These are phyloP conservation scores for Candida maris DNA, from an alignment of 805 yeast genomes.

Conservation along the genomic window DNA sequence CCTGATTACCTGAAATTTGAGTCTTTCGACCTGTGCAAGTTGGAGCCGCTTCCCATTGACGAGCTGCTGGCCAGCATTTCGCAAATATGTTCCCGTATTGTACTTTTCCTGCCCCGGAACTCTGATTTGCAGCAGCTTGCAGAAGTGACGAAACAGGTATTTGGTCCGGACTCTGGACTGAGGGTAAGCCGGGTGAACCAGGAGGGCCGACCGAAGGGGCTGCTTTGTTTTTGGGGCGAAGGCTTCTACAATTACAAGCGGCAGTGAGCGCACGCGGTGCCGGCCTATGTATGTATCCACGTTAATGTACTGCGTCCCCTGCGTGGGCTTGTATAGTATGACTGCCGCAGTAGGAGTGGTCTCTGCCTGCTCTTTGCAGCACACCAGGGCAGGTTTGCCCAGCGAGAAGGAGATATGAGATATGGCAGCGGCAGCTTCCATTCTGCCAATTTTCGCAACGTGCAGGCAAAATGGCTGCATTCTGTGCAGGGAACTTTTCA, in stretches of 20 bases:
- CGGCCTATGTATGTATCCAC: too few species aligned
- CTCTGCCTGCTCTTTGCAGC: too few species aligned
- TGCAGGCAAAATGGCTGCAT: too few species aligned
- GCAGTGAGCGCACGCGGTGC: too few species aligned
- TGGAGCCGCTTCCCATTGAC: conserved; percentile 48
- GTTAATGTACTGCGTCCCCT: too few species aligned
- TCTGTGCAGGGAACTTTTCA: too few species aligned
- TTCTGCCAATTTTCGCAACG: too few species aligned
- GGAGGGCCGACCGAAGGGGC: conserved; percentile 47
- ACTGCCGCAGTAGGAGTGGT: too few species aligned
- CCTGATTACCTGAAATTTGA: conserved; percentile 48
- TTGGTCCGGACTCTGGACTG: conserved; percentile 42
- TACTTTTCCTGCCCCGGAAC: conserved; percentile 62
- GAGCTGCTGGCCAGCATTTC: conserved; percentile 41
- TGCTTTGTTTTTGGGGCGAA: conserved; percentile 60
- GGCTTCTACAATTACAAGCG: conserved; percentile 29
- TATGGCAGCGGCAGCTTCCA: too few species aligned
- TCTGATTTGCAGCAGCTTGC: conserved; percentile 51
- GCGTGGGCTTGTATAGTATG: too few species aligned
- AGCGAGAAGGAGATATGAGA: too few species aligned
- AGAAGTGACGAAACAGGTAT: conserved; percentile 40
- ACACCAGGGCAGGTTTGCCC: too few species aligned
- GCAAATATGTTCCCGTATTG: conserved; percentile 44
- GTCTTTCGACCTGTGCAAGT: conserved; percentile 43
- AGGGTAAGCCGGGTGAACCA: conserved; percentile 42